These are phyloP conservation scores for Sugiyamaella sp. DNA, from an alignment of 1,139 yeast species.

Conservation along the genomic window DNA sequence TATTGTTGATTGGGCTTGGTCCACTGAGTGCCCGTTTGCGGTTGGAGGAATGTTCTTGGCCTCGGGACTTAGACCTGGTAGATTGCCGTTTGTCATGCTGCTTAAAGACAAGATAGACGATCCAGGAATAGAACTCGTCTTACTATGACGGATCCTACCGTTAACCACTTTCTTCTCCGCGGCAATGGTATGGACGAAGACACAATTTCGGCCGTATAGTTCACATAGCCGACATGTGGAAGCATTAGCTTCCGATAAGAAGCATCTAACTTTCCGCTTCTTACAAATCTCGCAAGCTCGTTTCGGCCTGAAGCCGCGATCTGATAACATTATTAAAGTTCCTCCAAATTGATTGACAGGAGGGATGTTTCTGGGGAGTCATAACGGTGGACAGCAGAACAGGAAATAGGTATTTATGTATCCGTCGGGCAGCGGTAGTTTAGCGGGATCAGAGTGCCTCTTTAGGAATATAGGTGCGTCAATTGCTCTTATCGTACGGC, in stretches of 20 bases:
- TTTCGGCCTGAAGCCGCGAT: conserved; percentile 24
- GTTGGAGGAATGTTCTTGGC: not conserved
- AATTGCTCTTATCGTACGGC: not conserved
- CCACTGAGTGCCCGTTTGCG: not conserved
- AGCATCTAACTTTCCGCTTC: conserved; percentile 34
- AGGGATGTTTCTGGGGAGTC: not conserved
- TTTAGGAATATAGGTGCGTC: not conserved
- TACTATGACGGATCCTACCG: conserved; percentile 13
- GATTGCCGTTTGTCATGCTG: not conserved
- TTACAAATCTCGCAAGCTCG: conserved; percentile 35
- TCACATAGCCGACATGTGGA: conserved; percentile 31
- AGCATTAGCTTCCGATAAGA: conserved; percentile 28
- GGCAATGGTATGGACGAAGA: conserved; percentile 21
- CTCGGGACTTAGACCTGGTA: not conserved
- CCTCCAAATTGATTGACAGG: not conserved
- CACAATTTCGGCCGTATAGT: conserved; percentile 31
- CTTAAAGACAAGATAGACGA: conserved; percentile 11
- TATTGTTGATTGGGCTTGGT: not conserved
- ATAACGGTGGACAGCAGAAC: not conserved
- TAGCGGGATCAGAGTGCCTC: not conserved
- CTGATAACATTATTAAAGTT: conserved; percentile 7
- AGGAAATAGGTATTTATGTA: not conserved
- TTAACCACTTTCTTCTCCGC: conserved; percentile 2
- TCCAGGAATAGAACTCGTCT: conserved; percentile 15
- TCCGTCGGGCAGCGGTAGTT: not conserved